Evolutionary conservation across 176 grass and related monocot genomes (phyloP), one percentile per base, ranked within the genome.

Genomic region (Ensete glaucum): DNA sequence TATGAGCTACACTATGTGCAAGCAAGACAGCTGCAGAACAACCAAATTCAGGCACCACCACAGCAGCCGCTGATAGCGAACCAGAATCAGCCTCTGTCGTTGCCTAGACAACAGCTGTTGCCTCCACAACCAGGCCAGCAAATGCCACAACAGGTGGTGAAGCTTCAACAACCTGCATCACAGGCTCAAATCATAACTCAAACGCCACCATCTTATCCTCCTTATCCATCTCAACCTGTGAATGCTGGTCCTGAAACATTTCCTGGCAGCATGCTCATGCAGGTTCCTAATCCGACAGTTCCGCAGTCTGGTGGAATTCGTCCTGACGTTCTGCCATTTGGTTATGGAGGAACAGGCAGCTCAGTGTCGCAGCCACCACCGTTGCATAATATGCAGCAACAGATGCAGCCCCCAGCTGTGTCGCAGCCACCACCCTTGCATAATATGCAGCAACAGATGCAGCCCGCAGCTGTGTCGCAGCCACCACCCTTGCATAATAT

Each of bases 31-130:
- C 16, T 60, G 19, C 81, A 78, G 62, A 83, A 87, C 43, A 66
- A 20, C 19, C 54, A 69, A 8, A 20, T 80, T 54, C 78, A 64
- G 54, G 57, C 69, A 73, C 66, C 54, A 52, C 69, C 26, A 22
- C 53, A 79, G 64, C 69, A 72, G n/a, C 22, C 78, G 19, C 57
- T 53, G 8, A 29, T 73, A 15, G 49, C 43, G 20, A 73, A 19
- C 60, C 78, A 80, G 78, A 54, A 70, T 72, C 85, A 78, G 63
- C 53, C 81, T 26, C 88, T 74, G 52, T 76, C 69, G 62, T 69
- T 91, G 75, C 12, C 64, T 80, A 87, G 81, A 65, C 87, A 85
- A 81, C 82, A 85, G 73, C 89, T 86, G 34, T 96, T 87, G 82
- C 49, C 67, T 53, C 87, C 88, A 57, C 83, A 85, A 53, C 72